A percentile compares a stretch with the other conserved stretches of the same genome.
phyloP scores from a whole-genome alignment of 1,139 yeast genomes.

The Yamadazyma dushanensis region DNA sequence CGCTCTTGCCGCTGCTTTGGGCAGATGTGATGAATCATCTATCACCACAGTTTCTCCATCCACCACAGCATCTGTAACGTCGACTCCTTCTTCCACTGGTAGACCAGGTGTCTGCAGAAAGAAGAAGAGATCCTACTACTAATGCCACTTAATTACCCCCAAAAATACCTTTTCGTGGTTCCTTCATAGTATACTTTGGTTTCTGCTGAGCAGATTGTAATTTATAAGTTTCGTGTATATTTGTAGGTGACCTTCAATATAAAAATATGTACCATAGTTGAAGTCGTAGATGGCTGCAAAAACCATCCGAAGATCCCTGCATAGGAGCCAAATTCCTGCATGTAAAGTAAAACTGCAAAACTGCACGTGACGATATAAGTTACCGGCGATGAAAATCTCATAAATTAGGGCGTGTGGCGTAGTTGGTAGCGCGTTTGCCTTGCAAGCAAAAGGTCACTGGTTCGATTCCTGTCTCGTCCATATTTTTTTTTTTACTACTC shows the following conservation, averaged over 20 bases:
- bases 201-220: slow-evolving; percentile 6
- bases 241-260: slow-evolving; percentile 4
- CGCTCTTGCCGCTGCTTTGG: slow-evolving; percentile 49
- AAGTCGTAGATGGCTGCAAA: slow-evolving; percentile 2
- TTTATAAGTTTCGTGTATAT: slow-evolving; percentile 10
- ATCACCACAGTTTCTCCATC: slow-evolving; percentile 25
- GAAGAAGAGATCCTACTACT: slow-evolving; percentile 20
- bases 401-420: slow-evolving; percentile 65
- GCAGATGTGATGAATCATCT: slow-evolving; percentile 37
- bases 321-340: no score
- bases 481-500: slow-evolving; percentile 24
- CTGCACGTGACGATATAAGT: neutral
- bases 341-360: no score
- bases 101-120: slow-evolving; percentile 16
- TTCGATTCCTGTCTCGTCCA: slow-evolving; percentile 71
- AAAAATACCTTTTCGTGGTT: slow-evolving; percentile 10
- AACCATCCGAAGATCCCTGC: no score
- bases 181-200: slow-evolving; percentile 8
- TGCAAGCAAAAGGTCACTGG: slow-evolving; percentile 69
- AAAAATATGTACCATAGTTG: slow-evolving; percentile 3
- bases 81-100: slow-evolving; percentile 17
- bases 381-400: no score
- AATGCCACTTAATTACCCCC: slow-evolving; percentile 11
- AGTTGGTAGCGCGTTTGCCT: slow-evolving; percentile 73
- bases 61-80: slow-evolving; percentile 18